A percentile compares a stretch with the other conserved stretches of the same genome.
phyloP scores from a whole-genome alignment of 1,284 basidiomycete genomes.

The Ganoderma resinaceum region DNA sequence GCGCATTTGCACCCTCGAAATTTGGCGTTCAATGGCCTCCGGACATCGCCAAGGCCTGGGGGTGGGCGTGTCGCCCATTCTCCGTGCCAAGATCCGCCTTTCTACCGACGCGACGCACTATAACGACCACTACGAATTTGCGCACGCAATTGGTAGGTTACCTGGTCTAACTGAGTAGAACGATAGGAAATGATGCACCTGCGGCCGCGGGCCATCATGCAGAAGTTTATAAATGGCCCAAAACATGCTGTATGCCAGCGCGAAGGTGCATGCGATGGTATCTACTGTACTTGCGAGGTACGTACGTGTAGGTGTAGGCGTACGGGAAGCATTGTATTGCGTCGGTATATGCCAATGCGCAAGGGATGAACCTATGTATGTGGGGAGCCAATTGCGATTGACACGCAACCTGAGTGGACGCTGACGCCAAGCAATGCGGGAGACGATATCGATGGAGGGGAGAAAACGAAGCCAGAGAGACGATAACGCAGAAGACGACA shows the following conservation, averaged over 20 bases:
- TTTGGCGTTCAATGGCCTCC: too few species aligned
- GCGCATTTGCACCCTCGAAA: too few species aligned
- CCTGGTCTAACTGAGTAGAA: neutral
- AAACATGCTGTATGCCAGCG: neutral
- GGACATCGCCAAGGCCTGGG: too few species aligned
- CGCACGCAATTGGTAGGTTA: neutral
- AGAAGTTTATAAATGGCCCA: too few species aligned
- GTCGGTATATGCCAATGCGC: slow-evolving; percentile 2
- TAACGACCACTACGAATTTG: too few species aligned
- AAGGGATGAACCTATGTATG: neutral
- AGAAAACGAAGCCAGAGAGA: neutral
- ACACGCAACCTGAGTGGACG: neutral
- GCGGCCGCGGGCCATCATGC: neutral
- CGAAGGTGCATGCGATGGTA: neutral
- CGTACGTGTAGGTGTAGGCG: too few species aligned
- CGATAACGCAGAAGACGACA: neutral
- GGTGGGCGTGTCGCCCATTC: too few species aligned
- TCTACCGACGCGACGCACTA: too few species aligned
- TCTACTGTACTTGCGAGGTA: neutral
- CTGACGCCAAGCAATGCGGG: neutral
- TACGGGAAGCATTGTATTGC: neutral
- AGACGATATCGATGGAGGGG: neutral
- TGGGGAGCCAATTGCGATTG: neutral
- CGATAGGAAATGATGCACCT: neutral
- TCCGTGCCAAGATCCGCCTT: too few species aligned